These are phyloP conservation scores for Casaregolazyma suthepensis DNA, from an alignment of 1,139 yeast genomes.

Conservation along the genomic window DNA sequence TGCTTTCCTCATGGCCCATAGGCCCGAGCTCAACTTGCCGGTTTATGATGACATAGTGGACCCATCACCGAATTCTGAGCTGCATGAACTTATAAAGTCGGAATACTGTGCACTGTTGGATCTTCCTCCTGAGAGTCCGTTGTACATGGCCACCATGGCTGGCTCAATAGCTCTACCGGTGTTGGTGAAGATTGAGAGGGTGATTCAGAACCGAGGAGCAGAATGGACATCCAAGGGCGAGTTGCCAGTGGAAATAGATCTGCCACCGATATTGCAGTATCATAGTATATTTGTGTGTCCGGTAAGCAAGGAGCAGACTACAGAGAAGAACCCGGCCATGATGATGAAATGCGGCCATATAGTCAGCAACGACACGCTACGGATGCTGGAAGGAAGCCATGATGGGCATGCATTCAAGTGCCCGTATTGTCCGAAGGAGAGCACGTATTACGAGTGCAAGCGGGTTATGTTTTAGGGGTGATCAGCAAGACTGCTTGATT, in stretches of 20 bases:
- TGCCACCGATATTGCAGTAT: slow-evolving; percentile 49
- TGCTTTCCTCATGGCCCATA: slow-evolving; percentile 38
- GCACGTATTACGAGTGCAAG: slow-evolving; percentile 26
- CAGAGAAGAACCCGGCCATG: slow-evolving; percentile 53
- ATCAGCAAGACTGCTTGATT: too few relatives aligned
- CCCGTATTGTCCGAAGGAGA: slow-evolving; percentile 56
- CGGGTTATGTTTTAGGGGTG: slow-evolving; percentile 27
- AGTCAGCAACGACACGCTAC: slow-evolving; percentile 47
- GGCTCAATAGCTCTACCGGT: slow-evolving; percentile 69
- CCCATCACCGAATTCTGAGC: slow-evolving; percentile 30
- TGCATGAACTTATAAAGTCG: slow-evolving; percentile 52
- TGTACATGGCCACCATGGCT: slow-evolving; percentile 60
- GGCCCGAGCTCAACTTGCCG: slow-evolving; percentile 31
- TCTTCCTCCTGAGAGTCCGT: slow-evolving; percentile 64
- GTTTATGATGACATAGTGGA: slow-evolving; percentile 36
- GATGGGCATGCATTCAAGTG: slow-evolving; percentile 47
- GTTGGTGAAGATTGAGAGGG: slow-evolving; percentile 58
- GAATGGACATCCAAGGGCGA: slow-evolving; percentile 55
- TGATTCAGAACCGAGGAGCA: slow-evolving; percentile 41
- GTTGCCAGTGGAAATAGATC: slow-evolving; percentile 52
- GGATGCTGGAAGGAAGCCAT: slow-evolving; percentile 32
- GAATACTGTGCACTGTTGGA: slow-evolving; percentile 62
- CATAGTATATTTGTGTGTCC: slow-evolving; percentile 93
- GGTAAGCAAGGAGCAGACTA: slow-evolving; percentile 77
- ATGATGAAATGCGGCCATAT: slow-evolving; percentile 62